Conservation (phyloP, 257 asterid genomes). For the Handroanthus guayacan region DNA sequence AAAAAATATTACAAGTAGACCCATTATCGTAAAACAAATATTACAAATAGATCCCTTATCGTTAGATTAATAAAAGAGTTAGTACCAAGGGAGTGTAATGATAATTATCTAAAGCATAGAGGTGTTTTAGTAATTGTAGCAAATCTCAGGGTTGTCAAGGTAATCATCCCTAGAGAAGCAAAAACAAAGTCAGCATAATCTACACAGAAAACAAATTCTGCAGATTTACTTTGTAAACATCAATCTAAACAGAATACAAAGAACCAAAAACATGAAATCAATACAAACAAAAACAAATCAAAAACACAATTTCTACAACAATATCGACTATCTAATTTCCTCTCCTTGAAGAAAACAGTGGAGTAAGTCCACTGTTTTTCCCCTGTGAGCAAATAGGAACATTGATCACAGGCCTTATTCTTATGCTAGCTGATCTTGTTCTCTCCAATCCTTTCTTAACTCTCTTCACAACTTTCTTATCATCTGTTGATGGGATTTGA, state of each 20-base stretch:
- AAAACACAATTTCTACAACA: constrained; percentile 5
- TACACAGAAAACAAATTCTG: constrained; percentile 26
- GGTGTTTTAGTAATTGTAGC: too few species aligned
- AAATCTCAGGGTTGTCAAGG: too few species aligned
- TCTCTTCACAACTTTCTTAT: constrained; percentile 55
- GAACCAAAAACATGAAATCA: constrained; percentile 4
- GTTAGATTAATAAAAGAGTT: too few species aligned
- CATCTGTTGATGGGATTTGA: constrained; percentile 31
- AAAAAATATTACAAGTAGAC: too few species aligned
- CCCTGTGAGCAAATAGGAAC: constrained; percentile 78
- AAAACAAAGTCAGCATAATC: constrained; percentile 28
- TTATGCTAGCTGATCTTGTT: constrained; percentile 64
- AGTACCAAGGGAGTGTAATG: too few species aligned
- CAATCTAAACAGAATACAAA: neutral
- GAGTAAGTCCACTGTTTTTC: constrained; percentile 59
- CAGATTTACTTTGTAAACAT: constrained; percentile 33
- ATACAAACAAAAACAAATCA: neutral
- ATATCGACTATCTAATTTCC: constrained; percentile 36
- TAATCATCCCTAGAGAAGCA: constrained; percentile 3
- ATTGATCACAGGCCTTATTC: constrained; percentile 79
- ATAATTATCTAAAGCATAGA: too few species aligned
- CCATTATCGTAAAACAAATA: too few species aligned
- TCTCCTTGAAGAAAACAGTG: constrained; percentile 62
- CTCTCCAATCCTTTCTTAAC: constrained; percentile 76
- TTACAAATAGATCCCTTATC: too few species aligned